Conservation (phyloP, 2,329 filamentous ascomycete species). For the Cadophora gregata region DNA sequence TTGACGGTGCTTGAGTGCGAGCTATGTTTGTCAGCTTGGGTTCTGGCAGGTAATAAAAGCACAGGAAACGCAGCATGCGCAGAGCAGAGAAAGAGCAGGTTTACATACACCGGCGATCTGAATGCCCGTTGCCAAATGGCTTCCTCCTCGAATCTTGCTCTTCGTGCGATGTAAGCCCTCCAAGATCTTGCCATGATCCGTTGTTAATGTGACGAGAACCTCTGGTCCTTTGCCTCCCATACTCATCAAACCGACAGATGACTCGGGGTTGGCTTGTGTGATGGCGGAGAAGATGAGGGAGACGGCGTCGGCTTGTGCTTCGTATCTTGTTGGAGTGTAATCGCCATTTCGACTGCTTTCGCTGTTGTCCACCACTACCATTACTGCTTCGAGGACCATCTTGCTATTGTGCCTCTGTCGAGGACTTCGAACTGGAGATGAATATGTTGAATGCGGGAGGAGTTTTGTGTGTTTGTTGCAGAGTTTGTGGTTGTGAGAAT, state of each 20-base stretch:
- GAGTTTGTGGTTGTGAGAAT: constrained; percentile 11
- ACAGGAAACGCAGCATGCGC: background rate
- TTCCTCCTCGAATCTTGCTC: constrained; percentile 87
- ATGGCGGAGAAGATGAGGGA: constrained; percentile 96
- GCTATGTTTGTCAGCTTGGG: constrained; percentile 55
- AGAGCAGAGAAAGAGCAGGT: background rate
- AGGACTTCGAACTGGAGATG: constrained; percentile 20
- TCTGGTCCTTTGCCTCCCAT: constrained; percentile 98
- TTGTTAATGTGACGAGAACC: constrained; percentile 94
- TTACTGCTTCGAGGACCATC: constrained; percentile 99
- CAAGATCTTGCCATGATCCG: constrained; percentile 93
- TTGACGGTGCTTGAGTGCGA: constrained; percentile 96
- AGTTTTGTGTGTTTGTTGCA: background rate
- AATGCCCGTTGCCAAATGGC: constrained; percentile 90
- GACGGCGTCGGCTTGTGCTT: constrained; percentile 94
- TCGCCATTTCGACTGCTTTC: constrained; percentile 98
- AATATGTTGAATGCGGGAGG: background rate
- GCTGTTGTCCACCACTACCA: constrained; percentile 99
- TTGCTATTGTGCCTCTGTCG: constrained; percentile 52
- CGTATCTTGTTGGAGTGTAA: constrained; percentile 88
- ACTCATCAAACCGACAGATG: constrained; percentile 96
- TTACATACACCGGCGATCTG: constrained; percentile 87
- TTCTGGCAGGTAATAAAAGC: background rate
- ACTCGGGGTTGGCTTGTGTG: constrained; percentile 94
- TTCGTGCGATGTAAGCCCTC: constrained; percentile 88